Base-by-base conservation (phyloP, 257 asterid species). In the Haberlea rhodopensis region DNA sequence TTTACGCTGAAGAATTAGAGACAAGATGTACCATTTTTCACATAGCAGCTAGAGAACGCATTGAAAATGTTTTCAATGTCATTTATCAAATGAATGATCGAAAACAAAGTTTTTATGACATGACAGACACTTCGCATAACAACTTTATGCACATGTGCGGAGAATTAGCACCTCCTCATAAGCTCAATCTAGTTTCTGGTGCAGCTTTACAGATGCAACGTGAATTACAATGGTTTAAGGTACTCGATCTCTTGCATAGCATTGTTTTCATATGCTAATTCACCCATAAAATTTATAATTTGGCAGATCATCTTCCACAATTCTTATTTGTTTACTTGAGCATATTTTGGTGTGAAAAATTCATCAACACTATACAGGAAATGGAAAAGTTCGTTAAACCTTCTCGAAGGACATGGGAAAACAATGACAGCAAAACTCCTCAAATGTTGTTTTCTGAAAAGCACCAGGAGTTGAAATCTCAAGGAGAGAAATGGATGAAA, bases 401-500 rank as follows among this genome's bases (percentile, higher is more conserved):
- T 19, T 0, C 13, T 13, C 55, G 6, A 32, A 72, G 32, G 16
- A 49, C 37, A 8, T 11, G 3, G 6, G 3, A 1, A 2, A 72
- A 72, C n/a, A 0, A 2, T 1, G 8, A 5, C 0, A 23, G 15
- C 5, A 32, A 72, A 53, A 15, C 76, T 6, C 72, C 72, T 9
- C 8, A 40, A 6, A 27, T 22, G 48, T 1, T 65, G 0, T 71
- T 71, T 26, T 24, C 6, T 3, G 59, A 56, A 10, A 54, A 71
- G 7, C 75, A 71, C 55, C 6, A 4, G 15, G 2, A 6, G 21
- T 22, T 73, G 40, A 48, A 18, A 60, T 27, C 6, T 1, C 13
- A 28, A 10, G 77, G 68, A 23, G 72, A 60, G 25, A 46, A 67
- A 13, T 67, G 78, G 73, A 34, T 67, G 66, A 73, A 68, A 61